Conservation (phyloP, 768 basidiomycete species). For the Exidia glandulosa region DNA sequence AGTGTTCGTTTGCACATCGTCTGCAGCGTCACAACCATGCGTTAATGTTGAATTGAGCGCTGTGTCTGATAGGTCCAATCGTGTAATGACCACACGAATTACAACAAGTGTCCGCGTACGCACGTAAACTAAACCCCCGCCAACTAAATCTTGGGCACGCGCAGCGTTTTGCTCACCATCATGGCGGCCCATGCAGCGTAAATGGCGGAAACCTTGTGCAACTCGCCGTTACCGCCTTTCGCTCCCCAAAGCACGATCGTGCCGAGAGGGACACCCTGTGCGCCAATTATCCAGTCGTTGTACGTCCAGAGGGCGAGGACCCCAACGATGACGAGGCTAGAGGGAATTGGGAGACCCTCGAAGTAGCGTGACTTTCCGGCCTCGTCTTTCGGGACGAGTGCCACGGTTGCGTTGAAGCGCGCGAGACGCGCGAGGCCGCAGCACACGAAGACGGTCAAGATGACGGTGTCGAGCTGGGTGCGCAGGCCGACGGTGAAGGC, state of each 20-base stretch:
- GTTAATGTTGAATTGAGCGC: too few relatives aligned
- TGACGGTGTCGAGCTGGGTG: conserved; percentile 81
- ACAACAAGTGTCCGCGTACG: too few relatives aligned
- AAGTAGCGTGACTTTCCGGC: conserved; percentile 90
- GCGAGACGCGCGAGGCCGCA: conserved; percentile 94
- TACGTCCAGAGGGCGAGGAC: conserved; percentile 74
- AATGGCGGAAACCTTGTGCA: conserved; percentile 71
- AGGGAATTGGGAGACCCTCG: conserved; percentile 95
- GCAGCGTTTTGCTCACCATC: conserved; percentile 96
- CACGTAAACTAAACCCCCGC: too few relatives aligned
- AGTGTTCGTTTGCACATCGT: too few relatives aligned
- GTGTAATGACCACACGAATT: too few relatives aligned
- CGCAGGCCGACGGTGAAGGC: conserved; percentile 86
- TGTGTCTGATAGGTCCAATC: too few relatives aligned
- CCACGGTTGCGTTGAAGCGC: conserved; percentile 97
- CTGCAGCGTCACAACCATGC: too few relatives aligned
- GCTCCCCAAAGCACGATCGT: conserved; percentile 63
- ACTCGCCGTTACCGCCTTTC: conserved; percentile 64
- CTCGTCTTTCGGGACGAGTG: conserved; percentile 77
- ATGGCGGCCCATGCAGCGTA: conserved; percentile 84
- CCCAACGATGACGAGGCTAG: conserved; percentile 69
- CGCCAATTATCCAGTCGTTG: conserved; percentile 75
- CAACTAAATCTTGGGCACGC: conserved; percentile 68
- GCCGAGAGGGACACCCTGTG: conserved; percentile 65
- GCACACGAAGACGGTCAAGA: conserved; percentile 85